Evolutionary conservation across 2,329 filamentous ascomycete species (phyloP), one percentile per base, ranked within the genome.

Genomic region (Coccinonectria pachysandricola): DNA sequence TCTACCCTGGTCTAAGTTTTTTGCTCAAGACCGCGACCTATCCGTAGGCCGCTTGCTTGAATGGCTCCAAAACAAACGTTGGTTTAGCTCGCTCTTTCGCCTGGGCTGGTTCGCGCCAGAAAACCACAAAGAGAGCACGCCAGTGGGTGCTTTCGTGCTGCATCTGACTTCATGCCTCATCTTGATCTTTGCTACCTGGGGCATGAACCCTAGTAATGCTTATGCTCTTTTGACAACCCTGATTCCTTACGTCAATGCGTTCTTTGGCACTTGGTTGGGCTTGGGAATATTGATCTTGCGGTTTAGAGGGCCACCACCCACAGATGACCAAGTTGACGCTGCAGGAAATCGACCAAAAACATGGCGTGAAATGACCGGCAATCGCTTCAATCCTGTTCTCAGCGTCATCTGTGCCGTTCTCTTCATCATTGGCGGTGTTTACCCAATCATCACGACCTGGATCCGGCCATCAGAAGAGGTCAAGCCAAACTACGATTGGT

Each of bases 1-100:
- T 27, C 47, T 71, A 3, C 67, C 67, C 0, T 66, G 50, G 27
- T 56, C 64, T 4, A 54, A 56, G 18, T 64, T 68, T 46, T 64
- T 68, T 33, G 64, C 59, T 2, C 48, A 52, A 20, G 51, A 56
- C 21, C 40, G 36, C 2, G 53, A 57, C 13, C 35, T 55, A 15
- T 55, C 51, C 2, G 12, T 57, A 4, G 53, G 53, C 1, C 45
- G 52, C 3, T 31, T 57, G 0, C 30, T 57, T 5, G 21, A 23
- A 2, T 55, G 48, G 46, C 38, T 56, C 20, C 40, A 49, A 14
- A 37, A 35, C 16, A 45, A 42, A n/a, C 43, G 49, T 2, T 46
- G 41, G 36, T 51, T 54, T 16, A 36, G 32, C 8, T 43, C 39
- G 2, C 28, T 53, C 12, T 33, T 52, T 7, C 38, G 38, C 6